These are phyloP conservation scores for Aspergillus sp. DNA, from an alignment of 2,329 filamentous ascomycete species.

Conservation along the genomic window DNA sequence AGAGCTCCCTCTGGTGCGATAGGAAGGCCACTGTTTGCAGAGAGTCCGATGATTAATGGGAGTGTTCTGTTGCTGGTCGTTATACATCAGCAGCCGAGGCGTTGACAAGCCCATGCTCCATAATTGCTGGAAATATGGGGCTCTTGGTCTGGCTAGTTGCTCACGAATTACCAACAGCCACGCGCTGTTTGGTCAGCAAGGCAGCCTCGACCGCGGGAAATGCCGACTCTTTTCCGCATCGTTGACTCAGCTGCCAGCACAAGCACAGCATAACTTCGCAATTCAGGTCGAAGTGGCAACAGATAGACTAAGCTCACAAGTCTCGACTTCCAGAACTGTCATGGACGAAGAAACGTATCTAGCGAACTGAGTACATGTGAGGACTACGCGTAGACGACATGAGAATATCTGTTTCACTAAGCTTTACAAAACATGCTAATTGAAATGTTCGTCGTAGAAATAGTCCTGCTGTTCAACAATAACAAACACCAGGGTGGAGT, in stretches of 20 bases:
- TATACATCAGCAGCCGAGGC: background rate
- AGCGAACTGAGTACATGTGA: too few relatives aligned
- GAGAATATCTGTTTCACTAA: too few relatives aligned
- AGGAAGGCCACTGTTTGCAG: background rate
- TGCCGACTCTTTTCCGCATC: slow-evolving; percentile 11
- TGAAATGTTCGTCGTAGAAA: slow-evolving; percentile 47
- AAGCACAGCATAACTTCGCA: background rate
- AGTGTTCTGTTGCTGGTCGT: background rate
- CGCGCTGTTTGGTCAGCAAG: slow-evolving; percentile 21
- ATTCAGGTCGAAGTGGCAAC: too few relatives aligned
- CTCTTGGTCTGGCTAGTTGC: background rate
- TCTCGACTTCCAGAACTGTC: too few relatives aligned
- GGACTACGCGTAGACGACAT: too few relatives aligned
- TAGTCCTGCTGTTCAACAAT: slow-evolving; percentile 45
- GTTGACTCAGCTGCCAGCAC: background rate
- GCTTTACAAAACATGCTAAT: background rate
- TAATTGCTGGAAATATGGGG: slow-evolving; percentile 1
- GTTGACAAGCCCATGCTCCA: background rate
- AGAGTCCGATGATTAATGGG: background rate
- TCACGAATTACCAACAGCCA: slow-evolving; percentile 26
- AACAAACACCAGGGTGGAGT: slow-evolving; percentile 49
- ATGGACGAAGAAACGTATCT: too few relatives aligned
- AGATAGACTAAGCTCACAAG: too few relatives aligned
- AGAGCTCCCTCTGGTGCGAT: background rate
- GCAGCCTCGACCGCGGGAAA: slow-evolving; percentile 11